phyloP scores from a whole-genome alignment of 345 rosid species.

The Gossypium stocksii region DNA sequence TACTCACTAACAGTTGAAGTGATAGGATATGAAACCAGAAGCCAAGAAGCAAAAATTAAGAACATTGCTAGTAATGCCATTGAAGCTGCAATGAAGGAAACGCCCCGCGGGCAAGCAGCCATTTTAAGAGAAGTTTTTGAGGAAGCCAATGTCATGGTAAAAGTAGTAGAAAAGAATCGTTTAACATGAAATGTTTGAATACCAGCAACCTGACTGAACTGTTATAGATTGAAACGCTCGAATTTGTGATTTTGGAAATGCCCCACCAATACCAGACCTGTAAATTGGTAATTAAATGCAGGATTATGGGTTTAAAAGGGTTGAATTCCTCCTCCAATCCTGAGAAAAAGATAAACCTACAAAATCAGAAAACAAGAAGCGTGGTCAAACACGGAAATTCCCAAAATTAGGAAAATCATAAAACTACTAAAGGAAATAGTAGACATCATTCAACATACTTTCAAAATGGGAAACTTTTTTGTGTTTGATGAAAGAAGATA shows the following conservation, averaged over 20 bases:
- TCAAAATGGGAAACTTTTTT: background rate
- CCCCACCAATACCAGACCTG: background rate
- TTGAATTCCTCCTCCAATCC: background rate
- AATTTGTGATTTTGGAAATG: background rate
- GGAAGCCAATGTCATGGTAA: constrained; percentile 48
- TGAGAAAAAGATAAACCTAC: background rate
- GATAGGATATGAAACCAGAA: constrained; percentile 57
- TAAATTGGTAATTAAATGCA: background rate
- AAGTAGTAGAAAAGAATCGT: background rate
- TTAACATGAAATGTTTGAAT: background rate
- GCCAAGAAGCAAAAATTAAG: constrained; percentile 58
- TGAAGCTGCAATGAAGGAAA: constrained; percentile 52
- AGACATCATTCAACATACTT: background rate
- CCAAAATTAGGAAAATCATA: background rate
- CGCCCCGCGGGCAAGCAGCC: constrained; percentile 47
- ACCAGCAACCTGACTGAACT: background rate
- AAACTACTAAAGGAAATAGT: background rate
- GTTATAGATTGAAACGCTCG: background rate
- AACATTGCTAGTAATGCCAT: constrained; percentile 63
- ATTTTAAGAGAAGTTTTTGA: constrained; percentile 37
- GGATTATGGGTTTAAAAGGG: background rate
- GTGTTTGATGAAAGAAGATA: background rate
- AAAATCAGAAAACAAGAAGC: background rate
- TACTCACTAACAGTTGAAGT: constrained; percentile 49
- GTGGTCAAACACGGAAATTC: background rate